A percentile compares a stretch with the other conserved stretches of the same genome.
Conservation (phyloP, 1,284 basidiomycete genomes). For the Afroboletus lepidellus region DNA sequence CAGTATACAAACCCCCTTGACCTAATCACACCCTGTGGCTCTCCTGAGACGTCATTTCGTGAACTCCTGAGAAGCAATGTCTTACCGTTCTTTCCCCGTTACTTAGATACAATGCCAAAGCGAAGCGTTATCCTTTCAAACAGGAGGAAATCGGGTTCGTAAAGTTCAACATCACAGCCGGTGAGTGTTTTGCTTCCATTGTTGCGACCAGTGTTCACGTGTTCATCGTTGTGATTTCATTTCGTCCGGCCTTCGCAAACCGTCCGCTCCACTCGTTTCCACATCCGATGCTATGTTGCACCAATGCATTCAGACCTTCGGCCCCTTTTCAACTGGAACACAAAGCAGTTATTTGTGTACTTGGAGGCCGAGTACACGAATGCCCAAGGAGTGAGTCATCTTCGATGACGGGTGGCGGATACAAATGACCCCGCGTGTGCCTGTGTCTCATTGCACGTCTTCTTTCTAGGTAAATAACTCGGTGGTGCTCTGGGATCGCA, state of each 20-base stretch:
- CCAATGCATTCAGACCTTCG: constrained; percentile 56
- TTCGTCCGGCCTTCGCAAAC: constrained; percentile 16
- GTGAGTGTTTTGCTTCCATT: constrained; percentile 43
- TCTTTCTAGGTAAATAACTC: constrained; percentile 67
- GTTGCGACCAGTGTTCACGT: constrained; percentile 16
- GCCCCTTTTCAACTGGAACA: constrained; percentile 91
- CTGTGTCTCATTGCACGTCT: constrained; percentile 10
- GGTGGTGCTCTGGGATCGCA: constrained; percentile 90
- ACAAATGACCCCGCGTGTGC: constrained; percentile 7
- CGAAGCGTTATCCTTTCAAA: constrained; percentile 51
- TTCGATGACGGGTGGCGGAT: constrained; percentile 4
- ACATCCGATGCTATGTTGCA: constrained; percentile 1
- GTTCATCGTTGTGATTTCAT: constrained; percentile 31
- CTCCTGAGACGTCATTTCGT: constrained; percentile 8
- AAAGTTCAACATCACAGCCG: constrained; percentile 75
- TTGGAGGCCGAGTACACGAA: constrained; percentile 79
- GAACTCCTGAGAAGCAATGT: constrained; percentile 4
- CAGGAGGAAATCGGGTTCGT: constrained; percentile 74
- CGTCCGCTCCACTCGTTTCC: constrained; percentile 18
- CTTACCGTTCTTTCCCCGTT: constrained; percentile 14
- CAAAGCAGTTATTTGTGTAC: constrained; percentile 88
- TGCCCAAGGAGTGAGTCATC: constrained; percentile 59
- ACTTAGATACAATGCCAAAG: constrained; percentile 52
- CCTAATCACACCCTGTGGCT: background rate
- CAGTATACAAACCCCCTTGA: constrained; percentile 27